Percentiles rank a stretch among this genome's conserved stretches.
These are phyloP conservation scores for Phytophthora citricola DNA, from an alignment of 352 stramenopile genomes.

Conservation along the genomic window DNA sequence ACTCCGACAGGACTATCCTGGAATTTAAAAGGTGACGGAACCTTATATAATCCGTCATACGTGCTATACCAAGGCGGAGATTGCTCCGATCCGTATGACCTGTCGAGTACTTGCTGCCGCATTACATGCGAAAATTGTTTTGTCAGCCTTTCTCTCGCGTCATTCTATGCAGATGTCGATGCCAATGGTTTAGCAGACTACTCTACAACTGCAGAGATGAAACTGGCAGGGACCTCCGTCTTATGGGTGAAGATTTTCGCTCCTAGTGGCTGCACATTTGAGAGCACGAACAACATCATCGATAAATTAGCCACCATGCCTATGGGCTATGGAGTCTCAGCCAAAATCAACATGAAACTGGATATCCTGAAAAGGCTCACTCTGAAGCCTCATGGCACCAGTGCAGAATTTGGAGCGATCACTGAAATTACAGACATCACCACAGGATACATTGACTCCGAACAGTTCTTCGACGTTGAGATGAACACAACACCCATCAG, in stretches of 20 bases:
- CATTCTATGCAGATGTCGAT: slow-evolving; percentile 25
- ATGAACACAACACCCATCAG: too few species aligned
- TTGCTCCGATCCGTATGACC: slow-evolving; percentile 22
- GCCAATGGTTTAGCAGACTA: background rate
- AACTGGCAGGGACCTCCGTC: slow-evolving; percentile 2
- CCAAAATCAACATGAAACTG: background rate
- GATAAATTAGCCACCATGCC: background rate
- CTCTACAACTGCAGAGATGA: slow-evolving; percentile 3
- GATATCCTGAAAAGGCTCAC: slow-evolving; percentile 5
- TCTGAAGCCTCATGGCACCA: slow-evolving; percentile 4
- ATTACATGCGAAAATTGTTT: slow-evolving; percentile 35
- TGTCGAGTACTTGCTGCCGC: slow-evolving; percentile 23
- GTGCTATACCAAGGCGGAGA: slow-evolving; percentile 8
- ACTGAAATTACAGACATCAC: too few species aligned
- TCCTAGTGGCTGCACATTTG: slow-evolving; percentile 9
- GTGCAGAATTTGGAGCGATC: background rate
- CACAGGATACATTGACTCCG: too few species aligned
- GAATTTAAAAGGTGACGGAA: too few species aligned
- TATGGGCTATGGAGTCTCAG: background rate
- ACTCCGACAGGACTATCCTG: too few species aligned
- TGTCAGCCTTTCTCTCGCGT: slow-evolving; percentile 27
- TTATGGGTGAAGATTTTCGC: slow-evolving; percentile 4
- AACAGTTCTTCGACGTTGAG: too few species aligned
- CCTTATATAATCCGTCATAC: background rate
- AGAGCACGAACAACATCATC: background rate